Conservation (phyloP, 192 early-diverging fungal genomes). For the Phycomyces nitens region DNA sequence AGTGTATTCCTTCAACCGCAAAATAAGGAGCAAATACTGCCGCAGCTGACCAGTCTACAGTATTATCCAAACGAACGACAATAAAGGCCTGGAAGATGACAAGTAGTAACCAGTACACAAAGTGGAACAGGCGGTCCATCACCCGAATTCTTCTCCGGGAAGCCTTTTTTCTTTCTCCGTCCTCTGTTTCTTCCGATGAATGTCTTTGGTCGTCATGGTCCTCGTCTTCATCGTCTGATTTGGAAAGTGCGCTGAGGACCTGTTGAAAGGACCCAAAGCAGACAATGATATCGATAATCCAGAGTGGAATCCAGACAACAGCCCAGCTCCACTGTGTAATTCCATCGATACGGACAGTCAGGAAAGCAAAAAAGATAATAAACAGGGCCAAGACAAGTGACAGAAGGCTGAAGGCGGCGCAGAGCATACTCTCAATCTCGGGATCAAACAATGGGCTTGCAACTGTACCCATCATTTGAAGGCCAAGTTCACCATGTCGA, state of each 20-base stretch:
- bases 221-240: slow-evolving; percentile 36
- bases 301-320: slow-evolving; percentile 81
- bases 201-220: slow-evolving; percentile 38
- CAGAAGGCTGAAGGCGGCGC: slow-evolving; percentile 51
- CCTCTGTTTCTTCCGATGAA: slow-evolving; percentile 22
- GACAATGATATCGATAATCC: slow-evolving; percentile 59
- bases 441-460: slow-evolving; percentile 66
- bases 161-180: slow-evolving; percentile 20
- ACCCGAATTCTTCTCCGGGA: slow-evolving; percentile 22
- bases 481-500: slow-evolving; percentile 78
- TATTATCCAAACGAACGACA: slow-evolving; percentile 65
- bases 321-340: slow-evolving; percentile 66
- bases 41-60: slow-evolving; percentile 56
- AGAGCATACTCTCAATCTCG: slow-evolving; percentile 60
- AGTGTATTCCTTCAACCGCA: slow-evolving; percentile 68
- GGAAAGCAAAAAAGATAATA: slow-evolving; percentile 80
- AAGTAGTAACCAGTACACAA: slow-evolving; percentile 38
- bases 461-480: slow-evolving; percentile 70
- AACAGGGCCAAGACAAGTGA: slow-evolving; percentile 56
- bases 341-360: slow-evolving; percentile 73
- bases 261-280: slow-evolving; percentile 19
- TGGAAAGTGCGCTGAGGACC: slow-evolving; percentile 18
- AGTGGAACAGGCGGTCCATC: background rate
- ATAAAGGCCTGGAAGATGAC: slow-evolving; percentile 76
- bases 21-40: slow-evolving; percentile 82